Base-by-base conservation (phyloP, 352 stramenopile species). In the Phytophthora podocarpi region DNA sequence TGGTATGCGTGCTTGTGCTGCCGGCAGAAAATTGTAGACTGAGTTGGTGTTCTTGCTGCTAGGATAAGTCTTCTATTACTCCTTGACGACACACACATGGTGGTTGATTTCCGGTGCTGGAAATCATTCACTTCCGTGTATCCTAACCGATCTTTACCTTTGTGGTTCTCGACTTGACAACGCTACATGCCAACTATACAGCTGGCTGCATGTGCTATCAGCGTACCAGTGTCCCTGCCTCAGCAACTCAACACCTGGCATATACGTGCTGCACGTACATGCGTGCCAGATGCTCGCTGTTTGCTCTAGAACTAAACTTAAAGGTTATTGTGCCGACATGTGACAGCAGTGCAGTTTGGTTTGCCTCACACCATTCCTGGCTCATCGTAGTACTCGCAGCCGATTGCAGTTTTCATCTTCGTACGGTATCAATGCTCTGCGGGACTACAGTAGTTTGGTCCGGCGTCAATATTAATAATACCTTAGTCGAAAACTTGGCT, bases 1-100 rank as follows among this genome's bases (percentile, higher is more conserved):
- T 42, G 18, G 46, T 54, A 20, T 50, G 53, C 16, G 63, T 64
- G 63, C 57, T 64, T 62, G 16, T 52, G 47, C n/a, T 52, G 39
- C 36, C 51, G 10, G 23, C 26, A 30, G 61, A 18, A 51, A 52
- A 54, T 42, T 49, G 15, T 27, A 24, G 61, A 70, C 9, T 70
- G 61, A 60, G 24, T 4, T 36, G 15, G 24, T 11, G 9, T 13
- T 15, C 24, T 16, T 54, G 50, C n/a, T n/a, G n/a, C n/a, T n/a
- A n/a, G n/a, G n/a, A n/a, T n/a, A 35, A 15, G 16, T 54, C 24
- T 27, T 30, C 37, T 37, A 37, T 5, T 13, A 50, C 47, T 27
- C 27, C 26, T 37, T 50, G 26, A 50, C 35, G 23, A 57, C 13
- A 20, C 23, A n/a, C n/a, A n/a, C n/a, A n/a, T 16, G 5, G 35